Conservation (phyloP, 2,329 filamentous ascomycete genomes). For the Fusarium sterilihyphosum region DNA sequence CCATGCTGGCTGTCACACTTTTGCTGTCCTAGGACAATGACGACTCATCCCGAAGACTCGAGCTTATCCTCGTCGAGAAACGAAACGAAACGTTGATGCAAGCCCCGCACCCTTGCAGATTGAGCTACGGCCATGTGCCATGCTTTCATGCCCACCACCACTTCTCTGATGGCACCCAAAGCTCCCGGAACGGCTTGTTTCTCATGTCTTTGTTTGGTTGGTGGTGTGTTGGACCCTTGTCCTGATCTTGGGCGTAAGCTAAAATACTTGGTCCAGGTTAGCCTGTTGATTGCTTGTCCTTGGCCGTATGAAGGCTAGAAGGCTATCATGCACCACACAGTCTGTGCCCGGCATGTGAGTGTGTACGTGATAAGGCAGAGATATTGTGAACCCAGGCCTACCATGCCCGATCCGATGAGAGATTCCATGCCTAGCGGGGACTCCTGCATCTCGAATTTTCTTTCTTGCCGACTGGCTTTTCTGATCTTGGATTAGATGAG, state of each 20-base stretch:
- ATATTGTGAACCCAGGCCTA: slow-evolving; percentile 15
- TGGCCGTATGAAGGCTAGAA: slow-evolving; percentile 11
- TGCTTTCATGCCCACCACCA: slow-evolving; percentile 17
- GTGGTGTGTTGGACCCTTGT: slow-evolving; percentile 33
- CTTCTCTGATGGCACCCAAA: slow-evolving; percentile 12
- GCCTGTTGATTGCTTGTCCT: background rate
- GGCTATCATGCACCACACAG: slow-evolving; percentile 8
- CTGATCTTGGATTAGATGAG: background rate
- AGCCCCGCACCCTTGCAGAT: slow-evolving; percentile 36
- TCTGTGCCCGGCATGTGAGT: slow-evolving; percentile 16
- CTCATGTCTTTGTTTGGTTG: slow-evolving; percentile 9
- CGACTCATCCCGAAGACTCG: slow-evolving; percentile 10
- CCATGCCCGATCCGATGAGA: slow-evolving; percentile 11
- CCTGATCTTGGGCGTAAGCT: background rate
- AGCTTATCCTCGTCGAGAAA: slow-evolving; percentile 22
- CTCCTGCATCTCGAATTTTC: background rate
- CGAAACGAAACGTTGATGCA: slow-evolving; percentile 37
- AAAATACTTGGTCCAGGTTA: slow-evolving; percentile 12
- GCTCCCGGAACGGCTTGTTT: slow-evolving; percentile 19
- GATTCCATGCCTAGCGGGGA: background rate
- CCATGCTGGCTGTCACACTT: slow-evolving; percentile 13
- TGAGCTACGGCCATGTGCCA: slow-evolving; percentile 38
- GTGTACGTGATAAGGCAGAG: slow-evolving; percentile 29
- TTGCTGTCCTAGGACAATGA: slow-evolving; percentile 18
- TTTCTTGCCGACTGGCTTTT: slow-evolving; percentile 2